A percentile compares a stretch with the other conserved stretches of the same genome.
Evolutionary conservation across 1,284 basidiomycete species (phyloP).

Genomic region (Moesziomyces sp.): DNA sequence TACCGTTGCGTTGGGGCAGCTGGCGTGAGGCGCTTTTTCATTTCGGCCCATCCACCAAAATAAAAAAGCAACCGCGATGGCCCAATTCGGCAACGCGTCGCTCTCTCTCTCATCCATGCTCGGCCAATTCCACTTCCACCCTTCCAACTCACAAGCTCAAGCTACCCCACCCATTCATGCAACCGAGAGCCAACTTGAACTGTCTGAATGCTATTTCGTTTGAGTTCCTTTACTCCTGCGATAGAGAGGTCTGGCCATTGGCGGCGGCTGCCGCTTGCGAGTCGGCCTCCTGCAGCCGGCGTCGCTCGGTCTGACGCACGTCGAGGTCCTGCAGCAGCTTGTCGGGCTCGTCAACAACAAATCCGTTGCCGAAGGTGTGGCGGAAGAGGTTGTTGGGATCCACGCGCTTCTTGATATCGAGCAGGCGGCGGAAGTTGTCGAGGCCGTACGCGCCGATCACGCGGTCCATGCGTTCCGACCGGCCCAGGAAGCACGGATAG

Average conservation of each 20-base stretch:
- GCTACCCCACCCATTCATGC: too few species aligned
- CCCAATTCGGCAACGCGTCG: too few species aligned
- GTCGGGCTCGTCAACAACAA: constrained; percentile 29
- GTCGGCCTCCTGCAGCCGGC: constrained; percentile 21
- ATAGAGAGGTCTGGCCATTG: constrained; percentile 10
- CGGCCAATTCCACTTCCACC: not conserved
- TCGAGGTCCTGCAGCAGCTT: constrained; percentile 29
- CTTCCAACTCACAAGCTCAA: too few species aligned
- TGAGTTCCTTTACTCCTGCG: constrained; percentile 12
- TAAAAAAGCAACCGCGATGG: too few species aligned
- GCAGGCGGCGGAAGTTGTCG: constrained; percentile 46
- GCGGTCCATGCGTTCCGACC: constrained; percentile 46
- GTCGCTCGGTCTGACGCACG: constrained; percentile 11
- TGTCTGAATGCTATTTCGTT: too few species aligned
- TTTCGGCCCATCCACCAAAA: not conserved
- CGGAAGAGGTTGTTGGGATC: constrained; percentile 54
- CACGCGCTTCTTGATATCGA: constrained; percentile 50
- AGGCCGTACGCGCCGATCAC: constrained; percentile 52
- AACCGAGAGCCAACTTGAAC: too few species aligned
- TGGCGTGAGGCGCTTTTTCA: not conserved
- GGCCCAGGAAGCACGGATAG: constrained; percentile 55
- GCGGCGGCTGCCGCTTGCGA: constrained; percentile 20
- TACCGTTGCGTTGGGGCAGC: too few species aligned
- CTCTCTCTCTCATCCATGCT: not conserved
- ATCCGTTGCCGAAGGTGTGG: constrained; percentile 51